These are phyloP conservation scores for Beauveria medogensis DNA, from an alignment of 2,329 filamentous ascomycete species.

Conservation along the genomic window DNA sequence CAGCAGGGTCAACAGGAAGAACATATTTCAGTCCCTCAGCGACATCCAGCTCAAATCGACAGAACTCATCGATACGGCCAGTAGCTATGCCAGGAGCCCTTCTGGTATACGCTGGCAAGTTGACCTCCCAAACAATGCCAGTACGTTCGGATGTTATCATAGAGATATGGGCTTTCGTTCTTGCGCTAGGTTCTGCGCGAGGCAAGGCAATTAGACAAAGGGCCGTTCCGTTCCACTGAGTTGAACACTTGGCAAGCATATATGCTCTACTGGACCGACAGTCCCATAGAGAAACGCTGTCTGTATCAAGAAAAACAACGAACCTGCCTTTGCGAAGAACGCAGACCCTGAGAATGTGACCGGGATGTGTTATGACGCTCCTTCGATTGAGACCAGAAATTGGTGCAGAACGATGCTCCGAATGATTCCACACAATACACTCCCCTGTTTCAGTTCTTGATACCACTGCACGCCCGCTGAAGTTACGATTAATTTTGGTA, in stretches of 20 bases:
- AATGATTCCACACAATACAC: constrained; percentile 74
- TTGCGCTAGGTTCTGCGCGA: constrained; percentile 45
- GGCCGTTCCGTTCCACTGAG: constrained; percentile 58
- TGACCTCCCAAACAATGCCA: constrained; percentile 75
- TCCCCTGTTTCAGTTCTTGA: constrained; percentile 74
- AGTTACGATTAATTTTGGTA: constrained; percentile 80
- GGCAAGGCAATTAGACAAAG: constrained; percentile 74
- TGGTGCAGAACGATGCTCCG: constrained; percentile 32
- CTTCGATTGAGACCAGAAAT: constrained; percentile 49
- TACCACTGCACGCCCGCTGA: constrained; percentile 69
- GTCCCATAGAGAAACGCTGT: constrained; percentile 71
- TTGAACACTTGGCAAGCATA: constrained; percentile 43
- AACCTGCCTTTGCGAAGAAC: constrained; percentile 70
- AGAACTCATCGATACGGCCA: constrained; percentile 53
- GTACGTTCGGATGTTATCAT: constrained; percentile 71
- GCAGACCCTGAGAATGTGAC: constrained; percentile 73
- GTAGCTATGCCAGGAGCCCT: constrained; percentile 18
- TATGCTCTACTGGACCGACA: constrained; percentile 52
- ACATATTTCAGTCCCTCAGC: constrained; percentile 56
- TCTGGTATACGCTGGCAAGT: constrained; percentile 43
- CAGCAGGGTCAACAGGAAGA: constrained; percentile 79
- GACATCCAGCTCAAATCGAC: constrained; percentile 58
- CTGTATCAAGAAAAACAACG: constrained; percentile 69
- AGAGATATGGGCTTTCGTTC: constrained; percentile 61
- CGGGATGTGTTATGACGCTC: constrained; percentile 57